phyloP scores from a whole-genome alignment of 768 basidiomycete species.

The Amanita polypyramis region DNA sequence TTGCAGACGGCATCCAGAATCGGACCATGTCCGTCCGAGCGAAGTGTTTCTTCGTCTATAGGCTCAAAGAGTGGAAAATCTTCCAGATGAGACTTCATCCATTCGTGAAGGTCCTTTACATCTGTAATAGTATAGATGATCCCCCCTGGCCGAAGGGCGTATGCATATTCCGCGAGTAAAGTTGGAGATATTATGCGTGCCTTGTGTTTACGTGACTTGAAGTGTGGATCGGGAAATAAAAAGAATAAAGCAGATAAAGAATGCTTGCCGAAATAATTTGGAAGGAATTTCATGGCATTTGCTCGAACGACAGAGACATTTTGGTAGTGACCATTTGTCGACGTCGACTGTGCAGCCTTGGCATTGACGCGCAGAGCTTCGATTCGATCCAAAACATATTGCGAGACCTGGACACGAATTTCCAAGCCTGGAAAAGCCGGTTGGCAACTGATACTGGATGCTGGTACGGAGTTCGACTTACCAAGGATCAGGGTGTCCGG shows the following conservation, averaged over 20 bases:
- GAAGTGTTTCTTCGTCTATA: constrained; percentile 65
- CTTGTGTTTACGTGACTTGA: constrained; percentile 97
- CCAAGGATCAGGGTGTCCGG: constrained; percentile 93
- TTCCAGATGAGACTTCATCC: constrained; percentile 90
- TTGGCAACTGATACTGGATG: neutral
- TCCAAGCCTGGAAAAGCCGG: constrained; percentile 65
- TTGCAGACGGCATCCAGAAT: constrained; percentile 76
- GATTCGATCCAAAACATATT: constrained; percentile 94
- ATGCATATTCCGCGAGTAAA: constrained; percentile 96
- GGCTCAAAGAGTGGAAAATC: constrained; percentile 81
- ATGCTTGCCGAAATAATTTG: constrained; percentile 88
- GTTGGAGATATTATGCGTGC: constrained; percentile 97
- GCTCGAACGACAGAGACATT: constrained; percentile 92
- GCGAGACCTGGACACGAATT: constrained; percentile 92
- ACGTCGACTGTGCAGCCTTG: constrained; percentile 16
- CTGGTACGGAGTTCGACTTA: constrained; percentile 26
- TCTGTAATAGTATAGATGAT: constrained; percentile 98
- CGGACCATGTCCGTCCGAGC: constrained; percentile 63
- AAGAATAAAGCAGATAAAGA: constrained; percentile 93
- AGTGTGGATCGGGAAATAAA: constrained; percentile 98
- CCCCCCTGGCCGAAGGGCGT: constrained; percentile 85
- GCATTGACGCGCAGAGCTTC: constrained; percentile 74
- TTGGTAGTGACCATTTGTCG: constrained; percentile 43
- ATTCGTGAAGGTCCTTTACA: constrained; percentile 85
- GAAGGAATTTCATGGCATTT: constrained; percentile 97